Evolutionary conservation across 2,329 filamentous ascomycete species (phyloP).

Genomic region (Cadophora luteo-olivacea): DNA sequence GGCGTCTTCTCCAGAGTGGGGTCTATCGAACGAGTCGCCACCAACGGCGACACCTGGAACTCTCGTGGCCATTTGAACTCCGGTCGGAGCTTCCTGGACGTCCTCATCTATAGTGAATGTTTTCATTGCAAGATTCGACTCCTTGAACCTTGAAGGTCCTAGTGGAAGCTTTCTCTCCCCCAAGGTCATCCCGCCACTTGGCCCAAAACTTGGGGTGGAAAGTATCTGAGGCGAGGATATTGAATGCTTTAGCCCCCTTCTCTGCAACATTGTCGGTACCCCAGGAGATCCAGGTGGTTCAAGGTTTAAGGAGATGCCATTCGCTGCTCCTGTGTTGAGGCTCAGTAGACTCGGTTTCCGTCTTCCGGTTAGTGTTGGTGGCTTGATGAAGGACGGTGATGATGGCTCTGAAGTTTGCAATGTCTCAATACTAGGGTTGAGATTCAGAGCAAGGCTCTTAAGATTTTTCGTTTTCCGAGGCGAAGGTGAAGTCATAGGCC

Average conservation of each 20-base stretch:
- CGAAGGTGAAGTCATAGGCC: conserved; percentile 72
- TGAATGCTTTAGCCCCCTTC: conserved; percentile 70
- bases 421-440: conserved; percentile 55
- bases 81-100: conserved; percentile 59
- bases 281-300: conserved; percentile 63
- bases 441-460: conserved; percentile 83
- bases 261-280: conserved; percentile 65
- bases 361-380: conserved; percentile 68
- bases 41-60: conserved; percentile 55
- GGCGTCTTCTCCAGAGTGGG: conserved; percentile 77
- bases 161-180: conserved; percentile 48
- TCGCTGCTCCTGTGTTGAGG: conserved; percentile 72
- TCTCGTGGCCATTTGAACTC: conserved; percentile 66
- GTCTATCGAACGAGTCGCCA: conserved; percentile 68
- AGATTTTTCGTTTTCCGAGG: conserved; percentile 80
- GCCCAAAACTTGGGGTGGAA: conserved; percentile 64
- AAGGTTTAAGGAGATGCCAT: conserved; percentile 51
- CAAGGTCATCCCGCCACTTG: conserved; percentile 68
- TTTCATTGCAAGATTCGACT: conserved; percentile 38
- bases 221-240: conserved; percentile 72
- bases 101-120: conserved; percentile 44
- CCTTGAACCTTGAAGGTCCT: conserved; percentile 42
- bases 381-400: conserved; percentile 81
- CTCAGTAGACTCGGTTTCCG: conserved; percentile 80
- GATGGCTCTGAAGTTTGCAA: conserved; percentile 60